Evolutionary conservation across 768 basidiomycete species (phyloP), one percentile per base, ranked within the genome.

Genomic region (Tulasnella sp.): DNA sequence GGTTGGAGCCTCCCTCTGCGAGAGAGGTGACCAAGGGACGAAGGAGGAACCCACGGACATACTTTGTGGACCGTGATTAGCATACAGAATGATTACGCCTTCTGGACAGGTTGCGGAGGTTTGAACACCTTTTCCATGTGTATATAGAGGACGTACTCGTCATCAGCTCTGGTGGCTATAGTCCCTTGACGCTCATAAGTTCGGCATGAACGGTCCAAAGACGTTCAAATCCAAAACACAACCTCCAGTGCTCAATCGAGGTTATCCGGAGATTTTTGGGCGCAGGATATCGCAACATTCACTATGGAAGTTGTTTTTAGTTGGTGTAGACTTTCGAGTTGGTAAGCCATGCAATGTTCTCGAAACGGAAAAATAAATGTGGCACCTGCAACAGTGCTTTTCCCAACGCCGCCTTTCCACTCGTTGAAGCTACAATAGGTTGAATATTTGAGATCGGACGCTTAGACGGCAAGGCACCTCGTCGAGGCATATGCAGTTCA

Each of bases 351-450:
- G 49, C 50, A 1, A 30, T 29, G 45, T 29, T 9, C 19, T 34
- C 24, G 5, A 29, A 53, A 22, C 4, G 44, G 41, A 27, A 51
- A 30, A 27, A 66, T 19, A 41, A 5, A 3, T 22, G 17, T 60
- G 78, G 41, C 62, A 92, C 92, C 86, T 58, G 92, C 89, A 30
- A 97, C 75, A 0, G 92, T 97, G 62, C 89, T 92, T 72, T 96
- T 98, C n/a, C 93, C 93, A 15, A 96, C 93, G 1, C 93, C 93
- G 24, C 94, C 94, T 68, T 97, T 97, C 92, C 93, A 63, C 87
- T 90, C 7, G 92, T 87, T 0, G 96, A 90, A 2, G 80, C 85
- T 3, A 97, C 67, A 17, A 93, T 82, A 62, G 83, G 82, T 64
- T 83, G 81, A 4, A 92, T 92, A 65, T 94, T 70, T 50, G 73